These are phyloP conservation scores for Hypoxylon cercidicola DNA, from an alignment of 495 filamentous ascomycete species.

Conservation along the genomic window DNA sequence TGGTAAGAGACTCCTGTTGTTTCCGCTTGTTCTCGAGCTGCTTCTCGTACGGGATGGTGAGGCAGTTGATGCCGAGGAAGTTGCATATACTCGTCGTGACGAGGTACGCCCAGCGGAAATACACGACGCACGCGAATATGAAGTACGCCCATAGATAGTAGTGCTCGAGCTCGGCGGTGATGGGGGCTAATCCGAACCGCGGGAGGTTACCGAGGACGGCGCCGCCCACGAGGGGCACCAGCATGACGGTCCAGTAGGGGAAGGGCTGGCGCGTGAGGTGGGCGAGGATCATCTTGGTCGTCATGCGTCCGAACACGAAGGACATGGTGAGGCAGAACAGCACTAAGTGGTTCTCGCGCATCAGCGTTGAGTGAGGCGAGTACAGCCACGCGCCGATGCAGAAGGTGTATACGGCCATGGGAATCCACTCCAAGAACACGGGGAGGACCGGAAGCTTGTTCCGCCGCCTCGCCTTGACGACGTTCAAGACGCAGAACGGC, in stretches of 20 bases:
- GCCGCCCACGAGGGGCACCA: constrained; percentile 84
- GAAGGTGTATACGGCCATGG: constrained; percentile 81
- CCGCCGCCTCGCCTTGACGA: constrained; percentile 76
- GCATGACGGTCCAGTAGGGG: constrained; percentile 94
- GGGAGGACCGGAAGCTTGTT: constrained; percentile 81
- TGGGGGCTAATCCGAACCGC: constrained; percentile 72
- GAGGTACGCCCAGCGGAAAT: constrained; percentile 90
- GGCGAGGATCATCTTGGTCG: constrained; percentile 98
- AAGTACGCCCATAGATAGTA: constrained; percentile 87
- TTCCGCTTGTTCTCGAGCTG: constrained; percentile 55
- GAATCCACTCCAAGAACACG: constrained; percentile 93
- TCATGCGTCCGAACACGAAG: constrained; percentile 99
- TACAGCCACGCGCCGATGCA: constrained; percentile 85
- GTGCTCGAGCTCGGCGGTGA: constrained; percentile 71
- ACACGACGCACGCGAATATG: constrained; percentile 79
- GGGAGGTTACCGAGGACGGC: constrained; percentile 87
- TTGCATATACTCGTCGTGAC: constrained; percentile 92
- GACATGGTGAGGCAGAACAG: constrained; percentile 94
- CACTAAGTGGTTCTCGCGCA: constrained; percentile 84
- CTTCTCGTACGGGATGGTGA: constrained; percentile 81
- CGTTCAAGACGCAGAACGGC: constrained; percentile 82
- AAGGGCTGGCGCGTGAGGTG: constrained; percentile 94
- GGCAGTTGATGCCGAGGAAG: constrained; percentile 91
- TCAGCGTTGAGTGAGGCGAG: constrained; percentile 81
- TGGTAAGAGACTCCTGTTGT: constrained; percentile 30